Evolutionary conservation across 805 yeast species (phyloP).

Genomic region (Kurtzmaniella cleridarum): DNA sequence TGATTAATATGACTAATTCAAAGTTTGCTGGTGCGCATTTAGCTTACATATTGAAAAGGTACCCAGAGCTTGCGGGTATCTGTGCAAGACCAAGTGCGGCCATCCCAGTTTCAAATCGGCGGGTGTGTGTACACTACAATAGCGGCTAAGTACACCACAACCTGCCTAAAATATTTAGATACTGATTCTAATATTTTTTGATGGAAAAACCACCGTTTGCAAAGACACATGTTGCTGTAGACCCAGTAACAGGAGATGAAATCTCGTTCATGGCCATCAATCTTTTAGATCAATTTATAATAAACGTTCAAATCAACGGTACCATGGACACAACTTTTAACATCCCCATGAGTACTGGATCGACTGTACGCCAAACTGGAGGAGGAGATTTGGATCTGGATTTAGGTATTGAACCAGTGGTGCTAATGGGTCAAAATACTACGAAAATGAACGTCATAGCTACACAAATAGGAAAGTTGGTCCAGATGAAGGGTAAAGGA

Average conservation of each 20-base stretch:
- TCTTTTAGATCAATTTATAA: constrained; percentile 32
- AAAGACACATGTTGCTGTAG: constrained; percentile 6
- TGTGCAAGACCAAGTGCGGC: too few species aligned
- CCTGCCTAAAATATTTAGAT: too few species aligned
- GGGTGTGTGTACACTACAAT: constrained; percentile 5
- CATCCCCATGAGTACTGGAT: constrained; percentile 22
- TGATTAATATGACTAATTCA: neutral
- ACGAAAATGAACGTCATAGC: constrained; percentile 44
- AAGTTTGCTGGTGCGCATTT: neutral
- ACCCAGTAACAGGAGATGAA: constrained; percentile 7
- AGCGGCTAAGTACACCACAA: too few species aligned
- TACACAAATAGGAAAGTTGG: constrained; percentile 42
- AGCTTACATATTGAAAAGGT: neutral
- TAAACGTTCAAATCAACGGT: constrained; percentile 38
- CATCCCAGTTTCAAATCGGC: neutral
- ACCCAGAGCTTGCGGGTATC: too few species aligned
- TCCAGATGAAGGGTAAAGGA: constrained; percentile 28
- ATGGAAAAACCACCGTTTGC: constrained; percentile 6
- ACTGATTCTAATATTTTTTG: too few species aligned
- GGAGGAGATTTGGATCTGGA: constrained; percentile 11
- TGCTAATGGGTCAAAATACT: constrained; percentile 45
- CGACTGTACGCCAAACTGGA: constrained; percentile 1
- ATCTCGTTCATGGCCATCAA: constrained; percentile 26
- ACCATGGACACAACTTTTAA: constrained; percentile 49
- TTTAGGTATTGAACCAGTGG: constrained; percentile 38